These are phyloP conservation scores for Paradendryphiella salina DNA, from an alignment of 2,329 filamentous ascomycete species.

Conservation along the genomic window DNA sequence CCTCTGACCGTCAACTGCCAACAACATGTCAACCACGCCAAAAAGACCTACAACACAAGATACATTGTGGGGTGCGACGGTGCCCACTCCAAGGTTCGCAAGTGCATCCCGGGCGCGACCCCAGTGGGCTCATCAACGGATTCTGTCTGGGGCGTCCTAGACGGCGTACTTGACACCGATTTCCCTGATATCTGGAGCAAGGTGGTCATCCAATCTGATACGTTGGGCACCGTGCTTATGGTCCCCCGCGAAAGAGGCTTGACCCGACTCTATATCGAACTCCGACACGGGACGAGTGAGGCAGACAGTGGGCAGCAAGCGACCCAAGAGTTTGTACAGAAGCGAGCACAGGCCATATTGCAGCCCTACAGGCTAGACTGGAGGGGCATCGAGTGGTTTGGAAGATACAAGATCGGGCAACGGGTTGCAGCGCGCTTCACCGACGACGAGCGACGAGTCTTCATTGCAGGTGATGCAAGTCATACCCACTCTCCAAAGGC, in stretches of 20 bases:
- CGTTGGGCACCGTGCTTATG: conserved; percentile 70
- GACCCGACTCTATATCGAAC: conserved; percentile 63
- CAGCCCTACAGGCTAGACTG: conserved; percentile 52
- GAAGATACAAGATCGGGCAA: conserved; percentile 56
- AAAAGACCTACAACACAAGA: conserved; percentile 57
- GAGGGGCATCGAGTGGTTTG: conserved; percentile 56
- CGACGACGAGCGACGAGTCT: conserved; percentile 49
- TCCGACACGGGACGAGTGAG: conserved; percentile 45
- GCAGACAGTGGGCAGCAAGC: conserved; percentile 39
- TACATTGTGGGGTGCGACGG: conserved; percentile 75
- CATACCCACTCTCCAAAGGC: conserved; percentile 51
- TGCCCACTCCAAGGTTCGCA: conserved; percentile 70
- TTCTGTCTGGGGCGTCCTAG: conserved; percentile 71
- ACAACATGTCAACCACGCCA: conserved; percentile 43
- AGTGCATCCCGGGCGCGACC: conserved; percentile 57
- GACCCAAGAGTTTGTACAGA: conserved; percentile 71
- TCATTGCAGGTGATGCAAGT: conserved; percentile 56
- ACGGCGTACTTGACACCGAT: conserved; percentile 70
- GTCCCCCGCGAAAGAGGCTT: conserved; percentile 73
- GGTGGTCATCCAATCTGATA: conserved; percentile 68
- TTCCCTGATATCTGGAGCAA: conserved; percentile 78
- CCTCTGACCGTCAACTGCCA: conserved; percentile 51
- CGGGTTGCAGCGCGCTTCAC: conserved; percentile 53
- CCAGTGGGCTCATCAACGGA: conserved; percentile 56
- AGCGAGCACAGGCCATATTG: conserved; percentile 58